A percentile compares a stretch with the other conserved stretches of the same genome.
phyloP scores from a whole-genome alignment of 2,329 filamentous ascomycete genomes.

The Neofusicoccum laricinum region DNA sequence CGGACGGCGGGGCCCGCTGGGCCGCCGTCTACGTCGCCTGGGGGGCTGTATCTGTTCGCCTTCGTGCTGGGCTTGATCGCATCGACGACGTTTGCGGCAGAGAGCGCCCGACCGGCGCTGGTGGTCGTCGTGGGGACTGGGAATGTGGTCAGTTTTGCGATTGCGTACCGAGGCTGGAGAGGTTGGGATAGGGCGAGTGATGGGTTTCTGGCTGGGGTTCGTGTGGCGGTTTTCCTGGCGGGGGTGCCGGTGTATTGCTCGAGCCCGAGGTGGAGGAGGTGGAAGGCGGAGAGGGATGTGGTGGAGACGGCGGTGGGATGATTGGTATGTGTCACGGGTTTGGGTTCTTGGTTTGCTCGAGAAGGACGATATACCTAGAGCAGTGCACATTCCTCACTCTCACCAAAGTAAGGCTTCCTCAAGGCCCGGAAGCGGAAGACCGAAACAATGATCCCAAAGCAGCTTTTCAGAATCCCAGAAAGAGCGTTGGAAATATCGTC shows the following conservation, averaged over 20 bases:
- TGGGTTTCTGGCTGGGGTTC: constrained; percentile 24
- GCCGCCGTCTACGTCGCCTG: constrained; percentile 31
- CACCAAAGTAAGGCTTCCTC: not conserved
- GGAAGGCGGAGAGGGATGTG: not conserved
- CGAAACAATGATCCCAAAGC: not conserved
- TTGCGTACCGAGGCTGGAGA: constrained; percentile 32
- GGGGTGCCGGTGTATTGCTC: constrained; percentile 13
- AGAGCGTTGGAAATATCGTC: not conserved
- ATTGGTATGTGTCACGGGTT: not conserved
- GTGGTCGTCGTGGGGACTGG: constrained; percentile 34
- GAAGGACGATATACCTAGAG: too few relatives aligned
- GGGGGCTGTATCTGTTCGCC: constrained; percentile 25
- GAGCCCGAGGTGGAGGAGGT: constrained; percentile 17
- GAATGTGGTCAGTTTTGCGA: constrained; percentile 35
- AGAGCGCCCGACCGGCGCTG: constrained; percentile 32
- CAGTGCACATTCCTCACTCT: too few relatives aligned
- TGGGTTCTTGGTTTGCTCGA: not conserved
- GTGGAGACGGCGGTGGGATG: not conserved
- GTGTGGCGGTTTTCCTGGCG: constrained; percentile 18
- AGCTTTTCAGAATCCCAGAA: not conserved
- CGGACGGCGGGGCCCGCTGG: not conserved
- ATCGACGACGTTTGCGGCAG: constrained; percentile 30
- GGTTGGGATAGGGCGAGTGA: constrained; percentile 23
- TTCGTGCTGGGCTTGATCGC: constrained; percentile 28
- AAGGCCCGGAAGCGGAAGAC: not conserved